Evolutionary conservation across 1,284 basidiomycete species (phyloP).

Genomic region (Moniliophthora roreri): DNA sequence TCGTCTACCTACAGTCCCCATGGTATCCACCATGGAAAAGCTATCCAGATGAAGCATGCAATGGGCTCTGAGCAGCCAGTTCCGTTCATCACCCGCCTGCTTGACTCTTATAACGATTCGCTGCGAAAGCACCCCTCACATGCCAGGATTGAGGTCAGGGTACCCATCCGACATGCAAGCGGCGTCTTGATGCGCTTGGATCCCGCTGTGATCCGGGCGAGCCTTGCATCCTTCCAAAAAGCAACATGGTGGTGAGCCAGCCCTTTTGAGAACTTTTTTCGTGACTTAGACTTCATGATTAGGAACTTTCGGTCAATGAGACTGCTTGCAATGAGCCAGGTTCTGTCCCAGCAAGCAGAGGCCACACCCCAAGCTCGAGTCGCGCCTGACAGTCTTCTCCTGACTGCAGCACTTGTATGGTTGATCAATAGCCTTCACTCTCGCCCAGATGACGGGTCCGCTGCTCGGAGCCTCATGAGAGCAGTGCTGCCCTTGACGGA

Average conservation of each 20-base stretch:
- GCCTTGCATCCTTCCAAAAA: conserved; percentile 12
- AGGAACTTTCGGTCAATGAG: conserved; percentile 18
- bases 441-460: conserved; percentile 21
- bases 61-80: conserved; percentile 11
- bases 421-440: conserved; percentile 24
- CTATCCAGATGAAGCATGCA: conserved; percentile 17
- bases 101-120: conserved; percentile 7
- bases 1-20: conserved; percentile 13
- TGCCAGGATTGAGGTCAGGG: conserved; percentile 16
- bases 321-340: conserved; percentile 12
- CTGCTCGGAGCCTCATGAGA: conserved; percentile 19
- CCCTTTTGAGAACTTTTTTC: too few species aligned
- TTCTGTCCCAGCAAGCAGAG: conserved; percentile 13
- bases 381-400: conserved; percentile 13
- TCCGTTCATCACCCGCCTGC: conserved; percentile 11
- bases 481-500: conserved; percentile 17
- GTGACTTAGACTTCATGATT: too few species aligned
- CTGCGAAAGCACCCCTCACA: conserved; percentile 1
- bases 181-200: conserved; percentile 9
- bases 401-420: conserved; percentile 23
- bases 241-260: conserved; percentile 23
- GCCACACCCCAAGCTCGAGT: conserved; percentile 5
- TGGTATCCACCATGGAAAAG: conserved; percentile 20
- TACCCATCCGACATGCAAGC: conserved; percentile 8
- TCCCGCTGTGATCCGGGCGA: conserved; percentile 5